Percentiles rank a stretch among this genome's conserved stretches.
Evolutionary conservation across 2,329 filamentous ascomycete species (phyloP).

Genomic region (Colletotrichum sp.): DNA sequence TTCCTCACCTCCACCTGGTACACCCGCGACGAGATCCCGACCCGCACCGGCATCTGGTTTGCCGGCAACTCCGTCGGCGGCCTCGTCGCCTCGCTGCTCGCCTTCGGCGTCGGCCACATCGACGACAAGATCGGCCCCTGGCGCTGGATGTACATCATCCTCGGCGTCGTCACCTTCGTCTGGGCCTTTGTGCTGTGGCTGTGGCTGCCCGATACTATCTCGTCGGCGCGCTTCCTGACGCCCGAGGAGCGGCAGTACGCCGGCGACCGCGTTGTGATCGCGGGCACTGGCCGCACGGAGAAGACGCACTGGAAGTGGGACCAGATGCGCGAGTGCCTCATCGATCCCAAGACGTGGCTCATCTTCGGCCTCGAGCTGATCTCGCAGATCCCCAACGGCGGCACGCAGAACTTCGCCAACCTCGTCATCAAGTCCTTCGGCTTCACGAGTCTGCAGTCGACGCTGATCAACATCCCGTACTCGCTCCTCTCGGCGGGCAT

Average conservation of each 20-base stretch:
- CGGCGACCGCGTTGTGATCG: constrained; percentile 48
- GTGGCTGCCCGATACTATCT: constrained; percentile 58
- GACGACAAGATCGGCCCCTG: constrained; percentile 50
- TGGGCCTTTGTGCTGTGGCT: constrained; percentile 54
- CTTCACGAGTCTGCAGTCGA: constrained; percentile 58
- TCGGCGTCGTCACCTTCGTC: constrained; percentile 55
- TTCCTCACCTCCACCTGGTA: constrained; percentile 63
- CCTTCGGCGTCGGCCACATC: constrained; percentile 63
- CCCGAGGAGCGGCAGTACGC: constrained; percentile 56
- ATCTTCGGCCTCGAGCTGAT: constrained; percentile 58
- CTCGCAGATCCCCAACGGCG: constrained; percentile 66
- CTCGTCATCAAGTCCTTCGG: constrained; percentile 61
- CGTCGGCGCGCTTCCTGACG: constrained; percentile 62
- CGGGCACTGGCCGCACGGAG: constrained; percentile 57
- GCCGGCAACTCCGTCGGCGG: constrained; percentile 55
- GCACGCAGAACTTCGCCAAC: constrained; percentile 64
- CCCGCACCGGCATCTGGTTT: constrained; percentile 62
- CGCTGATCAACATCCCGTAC: constrained; percentile 64
- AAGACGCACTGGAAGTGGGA: constrained; percentile 53
- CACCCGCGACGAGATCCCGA: constrained; percentile 60
- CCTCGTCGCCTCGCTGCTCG: constrained; percentile 52
- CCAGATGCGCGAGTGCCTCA: constrained; percentile 58
- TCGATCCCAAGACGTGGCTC: constrained; percentile 66
- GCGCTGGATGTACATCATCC: constrained; percentile 64
- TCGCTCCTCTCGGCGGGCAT: constrained; percentile 54